A percentile compares a stretch with the other conserved stretches of the same genome.
These are phyloP conservation scores for Wickerhamomyces hampshirensis DNA, from an alignment of 805 yeast species.

Conservation along the genomic window DNA sequence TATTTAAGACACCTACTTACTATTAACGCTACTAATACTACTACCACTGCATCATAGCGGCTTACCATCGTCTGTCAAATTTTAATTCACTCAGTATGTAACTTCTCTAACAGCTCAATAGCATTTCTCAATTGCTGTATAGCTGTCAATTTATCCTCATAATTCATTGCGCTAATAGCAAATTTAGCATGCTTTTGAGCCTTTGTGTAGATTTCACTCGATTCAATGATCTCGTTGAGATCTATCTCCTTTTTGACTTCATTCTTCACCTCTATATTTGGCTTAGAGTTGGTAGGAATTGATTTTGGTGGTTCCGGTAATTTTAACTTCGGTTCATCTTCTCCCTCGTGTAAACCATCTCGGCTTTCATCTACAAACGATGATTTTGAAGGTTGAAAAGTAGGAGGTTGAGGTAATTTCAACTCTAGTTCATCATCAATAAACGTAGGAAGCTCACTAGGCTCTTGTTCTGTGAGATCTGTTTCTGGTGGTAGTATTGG, in stretches of 20 bases:
- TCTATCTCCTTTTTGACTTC: constrained; percentile 17
- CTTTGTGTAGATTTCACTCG: constrained; percentile 49
- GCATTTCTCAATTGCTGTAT: constrained; percentile 55
- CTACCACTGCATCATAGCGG: too few relatives aligned
- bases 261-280: neutral
- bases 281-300: constrained; percentile 2
- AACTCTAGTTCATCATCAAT: constrained; percentile 3
- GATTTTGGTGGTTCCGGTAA: constrained; percentile 12
- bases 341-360: too few relatives aligned
- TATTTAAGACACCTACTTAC: too few relatives aligned
- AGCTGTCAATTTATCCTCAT: constrained; percentile 70
- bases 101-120: constrained; percentile 32
- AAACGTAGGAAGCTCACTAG: constrained; percentile 3
- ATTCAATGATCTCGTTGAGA: constrained; percentile 45
- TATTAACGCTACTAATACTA: too few relatives aligned
- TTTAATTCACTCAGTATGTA: constrained; percentile 3
- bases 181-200: constrained; percentile 70
- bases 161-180: constrained; percentile 74
- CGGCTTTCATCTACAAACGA: too few relatives aligned
- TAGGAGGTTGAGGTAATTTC: constrained; percentile 7
- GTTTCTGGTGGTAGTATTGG: neutral
- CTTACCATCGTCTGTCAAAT: too few relatives aligned
- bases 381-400: constrained; percentile 4
- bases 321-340: constrained; percentile 1
- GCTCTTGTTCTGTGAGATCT: neutral